Percentiles rank a stretch among this genome's conserved stretches.
Conservation (phyloP, 331 rosid genomes). For the Phaseolus coccineus region DNA sequence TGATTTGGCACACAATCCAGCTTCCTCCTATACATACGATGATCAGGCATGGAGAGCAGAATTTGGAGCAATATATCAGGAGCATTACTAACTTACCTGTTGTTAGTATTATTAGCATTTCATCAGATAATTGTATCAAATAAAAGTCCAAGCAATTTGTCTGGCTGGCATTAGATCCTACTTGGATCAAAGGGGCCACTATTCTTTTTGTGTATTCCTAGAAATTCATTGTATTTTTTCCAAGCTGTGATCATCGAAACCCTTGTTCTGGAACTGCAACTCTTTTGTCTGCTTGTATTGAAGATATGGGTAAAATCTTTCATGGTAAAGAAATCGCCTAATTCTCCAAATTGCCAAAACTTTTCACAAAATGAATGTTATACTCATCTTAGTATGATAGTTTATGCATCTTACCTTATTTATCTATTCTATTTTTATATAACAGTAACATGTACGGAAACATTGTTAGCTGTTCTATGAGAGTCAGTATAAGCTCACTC, state of each 20-base stretch:
- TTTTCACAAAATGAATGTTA: neutral
- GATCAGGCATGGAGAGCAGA: constrained; percentile 99
- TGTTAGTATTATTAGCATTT: neutral
- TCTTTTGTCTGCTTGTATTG: neutral
- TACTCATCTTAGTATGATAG: no score
- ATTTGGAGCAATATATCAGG: constrained; percentile 89
- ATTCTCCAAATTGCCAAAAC: neutral
- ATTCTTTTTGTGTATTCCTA: neutral
- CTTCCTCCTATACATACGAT: constrained; percentile 57
- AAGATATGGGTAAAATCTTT: neutral
- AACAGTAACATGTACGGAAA: no score
- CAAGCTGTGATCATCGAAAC: constrained; percentile 8
- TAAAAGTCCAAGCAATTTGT: neutral
- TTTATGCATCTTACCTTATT: no score
- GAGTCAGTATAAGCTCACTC: no score
- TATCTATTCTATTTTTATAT: no score
- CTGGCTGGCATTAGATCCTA: constrained; percentile 43
- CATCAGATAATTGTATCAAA: neutral
- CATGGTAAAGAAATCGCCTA: no score
- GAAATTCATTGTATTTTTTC: neutral
- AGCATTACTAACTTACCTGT: constrained; percentile 64
- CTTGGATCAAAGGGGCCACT: constrained; percentile 47
- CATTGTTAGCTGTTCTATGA: no score
- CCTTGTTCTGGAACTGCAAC: neutral
- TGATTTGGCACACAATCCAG: constrained; percentile 43